phyloP scores from a whole-genome alignment of 768 basidiomycete species.

The Lentinula boryana region DNA sequence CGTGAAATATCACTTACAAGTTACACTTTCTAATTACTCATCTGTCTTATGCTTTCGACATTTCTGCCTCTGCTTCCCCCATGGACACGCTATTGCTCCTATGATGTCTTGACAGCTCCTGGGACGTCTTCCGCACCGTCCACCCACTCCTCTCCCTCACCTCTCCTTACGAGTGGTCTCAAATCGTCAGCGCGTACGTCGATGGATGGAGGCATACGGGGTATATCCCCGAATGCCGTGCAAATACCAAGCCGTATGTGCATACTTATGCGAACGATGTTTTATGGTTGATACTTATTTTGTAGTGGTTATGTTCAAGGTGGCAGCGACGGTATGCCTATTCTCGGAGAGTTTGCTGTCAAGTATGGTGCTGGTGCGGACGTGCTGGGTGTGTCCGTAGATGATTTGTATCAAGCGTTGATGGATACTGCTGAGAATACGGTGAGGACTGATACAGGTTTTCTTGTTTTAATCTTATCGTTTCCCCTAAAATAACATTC shows the following conservation, averaged over 20 bases:
- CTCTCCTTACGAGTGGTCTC: conserved; percentile 38
- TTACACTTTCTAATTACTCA: conserved; percentile 3
- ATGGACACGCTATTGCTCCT: too few relatives aligned
- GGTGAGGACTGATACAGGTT: conserved; percentile 18
- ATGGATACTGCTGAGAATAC: conserved; percentile 49
- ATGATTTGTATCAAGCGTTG: conserved; percentile 43
- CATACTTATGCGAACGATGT: neutral
- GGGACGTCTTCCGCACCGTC: conserved; percentile 50
- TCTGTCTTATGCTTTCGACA: too few relatives aligned
- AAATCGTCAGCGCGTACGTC: conserved; percentile 42
- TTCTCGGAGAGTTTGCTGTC: conserved; percentile 44
- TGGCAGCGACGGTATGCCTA: conserved; percentile 45
- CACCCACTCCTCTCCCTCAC: conserved; percentile 43
- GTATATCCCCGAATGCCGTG: conserved; percentile 43
- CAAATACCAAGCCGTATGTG: conserved; percentile 41
- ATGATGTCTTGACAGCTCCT: conserved; percentile 26
- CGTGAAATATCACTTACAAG: too few relatives aligned
- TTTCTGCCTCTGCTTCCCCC: neutral
- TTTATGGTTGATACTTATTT: neutral
- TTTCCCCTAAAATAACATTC: neutral
- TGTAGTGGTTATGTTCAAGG: conserved; percentile 43
- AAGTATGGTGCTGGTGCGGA: conserved; percentile 33
- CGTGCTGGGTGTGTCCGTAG: conserved; percentile 34
- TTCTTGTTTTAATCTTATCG: too few relatives aligned
- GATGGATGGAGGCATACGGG: conserved; percentile 47